Percentiles rank a stretch among this genome's conserved stretches.
These are phyloP conservation scores for Aspergillus terreus DNA, from an alignment of 2,329 filamentous ascomycete genomes.

Conservation along the genomic window DNA sequence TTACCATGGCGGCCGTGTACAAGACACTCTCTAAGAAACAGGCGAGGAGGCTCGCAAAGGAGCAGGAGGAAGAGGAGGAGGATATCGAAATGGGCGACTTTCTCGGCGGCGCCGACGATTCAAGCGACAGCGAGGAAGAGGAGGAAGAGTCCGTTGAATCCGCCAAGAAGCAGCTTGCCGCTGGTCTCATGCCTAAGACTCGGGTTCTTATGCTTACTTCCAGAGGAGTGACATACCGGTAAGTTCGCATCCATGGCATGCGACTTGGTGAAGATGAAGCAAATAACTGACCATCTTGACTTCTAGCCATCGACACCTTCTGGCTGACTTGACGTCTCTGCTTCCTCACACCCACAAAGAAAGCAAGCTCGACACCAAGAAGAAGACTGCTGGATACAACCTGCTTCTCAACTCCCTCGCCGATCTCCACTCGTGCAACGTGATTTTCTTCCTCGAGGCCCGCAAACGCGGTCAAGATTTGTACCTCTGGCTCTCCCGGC, in stretches of 20 bases:
- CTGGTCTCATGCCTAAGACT: conserved; percentile 42
- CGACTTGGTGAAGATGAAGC: background rate
- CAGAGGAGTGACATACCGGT: conserved; percentile 86
- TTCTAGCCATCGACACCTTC: conserved; percentile 79
- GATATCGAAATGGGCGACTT: conserved; percentile 38
- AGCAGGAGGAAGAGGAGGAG: conserved; percentile 47
- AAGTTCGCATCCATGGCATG: conserved; percentile 11
- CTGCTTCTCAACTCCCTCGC: conserved; percentile 73
- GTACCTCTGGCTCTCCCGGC: conserved; percentile 89
- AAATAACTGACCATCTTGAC: conserved; percentile 4
- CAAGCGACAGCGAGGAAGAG: conserved; percentile 37
- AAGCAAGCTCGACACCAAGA: conserved; percentile 95
- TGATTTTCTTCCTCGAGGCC: conserved; percentile 91
- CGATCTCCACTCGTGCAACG: conserved; percentile 88
- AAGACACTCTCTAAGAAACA: conserved; percentile 65
- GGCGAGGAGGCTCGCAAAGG: conserved; percentile 45
- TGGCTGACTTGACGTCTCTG: conserved; percentile 83
- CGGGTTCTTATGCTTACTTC: conserved; percentile 87
- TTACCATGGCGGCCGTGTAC: conserved; percentile 67
- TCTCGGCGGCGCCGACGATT: conserved; percentile 34
- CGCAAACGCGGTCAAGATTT: conserved; percentile 84
- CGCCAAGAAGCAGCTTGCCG: conserved; percentile 31
- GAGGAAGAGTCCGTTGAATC: conserved; percentile 25
- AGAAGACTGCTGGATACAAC: conserved; percentile 58
- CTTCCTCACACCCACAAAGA: conserved; percentile 92